Percentiles rank a stretch among this genome's conserved stretches.
These are phyloP conservation scores for Bromus sterilis DNA, from an alignment of 176 grass and related monocot genomes.

Conservation along the genomic window DNA sequence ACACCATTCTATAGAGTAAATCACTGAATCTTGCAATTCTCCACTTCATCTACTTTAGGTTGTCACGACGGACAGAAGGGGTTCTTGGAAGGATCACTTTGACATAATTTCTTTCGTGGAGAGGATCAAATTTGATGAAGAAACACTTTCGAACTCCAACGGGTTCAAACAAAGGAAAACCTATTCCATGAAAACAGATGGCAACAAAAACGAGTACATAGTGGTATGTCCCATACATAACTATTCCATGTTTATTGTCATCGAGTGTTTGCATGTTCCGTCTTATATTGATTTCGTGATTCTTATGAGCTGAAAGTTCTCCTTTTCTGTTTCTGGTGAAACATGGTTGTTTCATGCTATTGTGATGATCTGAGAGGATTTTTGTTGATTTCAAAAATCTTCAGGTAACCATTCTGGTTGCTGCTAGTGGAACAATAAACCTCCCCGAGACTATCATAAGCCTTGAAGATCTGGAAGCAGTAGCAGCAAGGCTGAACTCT, in stretches of 20 bases:
- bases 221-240: slow-evolving; percentile 9
- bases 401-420: slow-evolving; percentile 26
- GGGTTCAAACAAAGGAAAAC: slow-evolving; percentile 38
- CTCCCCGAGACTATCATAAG: background rate
- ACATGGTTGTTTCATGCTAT: background rate
- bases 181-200: slow-evolving; percentile 28
- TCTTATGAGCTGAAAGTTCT: background rate
- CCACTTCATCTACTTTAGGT: background rate
- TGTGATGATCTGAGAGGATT: background rate
- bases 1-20: background rate
- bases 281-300: background rate
- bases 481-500: background rate
- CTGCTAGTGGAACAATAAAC: slow-evolving; percentile 12
- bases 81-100: slow-evolving; percentile 28
- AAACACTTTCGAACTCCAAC: slow-evolving; percentile 28
- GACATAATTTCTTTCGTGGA: slow-evolving; percentile 23
- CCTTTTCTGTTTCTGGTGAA: background rate
- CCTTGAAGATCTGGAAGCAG: background rate
- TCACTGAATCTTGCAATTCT: background rate
- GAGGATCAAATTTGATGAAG: slow-evolving; percentile 40
- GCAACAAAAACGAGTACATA: slow-evolving; percentile 29
- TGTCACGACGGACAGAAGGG: background rate
- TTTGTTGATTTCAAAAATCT: background rate
- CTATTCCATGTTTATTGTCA: background rate
- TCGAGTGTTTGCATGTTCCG: background rate